phyloP scores from a whole-genome alignment of 2,329 filamentous ascomycete species.

The Dryadomyces quercus-mongolicae region DNA sequence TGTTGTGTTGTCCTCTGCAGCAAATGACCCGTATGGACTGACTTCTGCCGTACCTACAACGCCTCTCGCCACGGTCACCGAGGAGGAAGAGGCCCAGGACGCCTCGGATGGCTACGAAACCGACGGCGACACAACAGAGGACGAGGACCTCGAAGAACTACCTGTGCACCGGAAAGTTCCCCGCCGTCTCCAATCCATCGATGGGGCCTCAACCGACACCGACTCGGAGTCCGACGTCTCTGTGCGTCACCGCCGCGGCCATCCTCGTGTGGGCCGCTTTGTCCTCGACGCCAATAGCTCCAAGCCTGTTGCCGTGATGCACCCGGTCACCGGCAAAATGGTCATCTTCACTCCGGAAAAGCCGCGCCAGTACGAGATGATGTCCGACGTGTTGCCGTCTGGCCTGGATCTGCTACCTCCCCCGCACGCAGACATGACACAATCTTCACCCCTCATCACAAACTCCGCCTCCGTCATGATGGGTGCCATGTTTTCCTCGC shows the following conservation, averaged over 20 bases:
- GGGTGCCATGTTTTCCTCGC: conserved; percentile 52
- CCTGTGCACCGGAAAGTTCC: conserved; percentile 33
- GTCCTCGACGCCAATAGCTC: conserved; percentile 39
- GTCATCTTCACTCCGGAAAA: conserved; percentile 49
- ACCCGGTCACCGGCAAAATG: conserved; percentile 46
- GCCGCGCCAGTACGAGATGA: background rate
- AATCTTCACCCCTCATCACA: conserved; percentile 45
- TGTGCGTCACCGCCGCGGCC: conserved; percentile 33
- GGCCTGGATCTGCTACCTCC: conserved; percentile 17
- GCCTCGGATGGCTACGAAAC: conserved; percentile 47
- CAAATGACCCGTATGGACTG: background rate
- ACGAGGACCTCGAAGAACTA: conserved; percentile 39
- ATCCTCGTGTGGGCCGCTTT: conserved; percentile 42
- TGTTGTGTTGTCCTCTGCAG: background rate
- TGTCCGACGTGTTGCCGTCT: background rate
- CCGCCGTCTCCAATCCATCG: conserved; percentile 18
- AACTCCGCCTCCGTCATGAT: conserved; percentile 69
- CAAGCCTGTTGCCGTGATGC: conserved; percentile 47
- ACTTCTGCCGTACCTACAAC: background rate
- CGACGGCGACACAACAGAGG: conserved; percentile 51
- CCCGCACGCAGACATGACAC: conserved; percentile 13
- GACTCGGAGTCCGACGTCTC: conserved; percentile 36
- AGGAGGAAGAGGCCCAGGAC: conserved; percentile 10
- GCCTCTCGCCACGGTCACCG: background rate
- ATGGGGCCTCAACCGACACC: conserved; percentile 33